A percentile compares a stretch with the other conserved stretches of the same genome.
phyloP scores from a whole-genome alignment of 169 alveolate species.

The Plasmodium inui region DNA sequence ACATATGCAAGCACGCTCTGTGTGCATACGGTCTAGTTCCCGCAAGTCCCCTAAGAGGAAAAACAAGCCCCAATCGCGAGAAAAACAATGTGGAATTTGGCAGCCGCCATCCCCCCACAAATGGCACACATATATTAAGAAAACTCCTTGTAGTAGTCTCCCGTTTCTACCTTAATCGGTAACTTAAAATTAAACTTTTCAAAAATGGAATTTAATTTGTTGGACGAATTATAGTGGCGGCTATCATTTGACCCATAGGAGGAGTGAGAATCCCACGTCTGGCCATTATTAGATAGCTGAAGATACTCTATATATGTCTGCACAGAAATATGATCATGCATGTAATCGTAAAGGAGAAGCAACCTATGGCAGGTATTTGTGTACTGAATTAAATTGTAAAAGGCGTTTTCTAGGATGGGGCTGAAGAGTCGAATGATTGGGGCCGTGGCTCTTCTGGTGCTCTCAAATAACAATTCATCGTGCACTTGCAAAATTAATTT shows the following conservation, averaged over 20 bases:
- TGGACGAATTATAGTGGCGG: not conserved
- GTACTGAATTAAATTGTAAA: constrained; percentile 66
- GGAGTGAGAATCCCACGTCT: not conserved
- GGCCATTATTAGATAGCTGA: constrained; percentile 6
- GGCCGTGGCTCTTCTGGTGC: constrained; percentile 15
- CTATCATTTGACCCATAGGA: not conserved
- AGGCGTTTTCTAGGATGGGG: constrained; percentile 73
- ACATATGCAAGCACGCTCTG: not conserved
- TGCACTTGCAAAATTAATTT: constrained; percentile 81
- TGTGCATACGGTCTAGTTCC: not conserved
- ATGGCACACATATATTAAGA: constrained; percentile 10
- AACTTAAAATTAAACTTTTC: constrained; percentile 22
- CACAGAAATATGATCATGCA: constrained; percentile 69
- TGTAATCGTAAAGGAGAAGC: constrained; percentile 32
- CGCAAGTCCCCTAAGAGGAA: not conserved
- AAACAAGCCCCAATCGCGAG: not conserved
- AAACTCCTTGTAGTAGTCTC: constrained; percentile 34
- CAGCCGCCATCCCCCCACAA: not conserved
- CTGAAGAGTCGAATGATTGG: constrained; percentile 31
- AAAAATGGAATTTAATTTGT: constrained; percentile 1
- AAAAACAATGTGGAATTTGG: not conserved
- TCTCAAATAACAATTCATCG: constrained; percentile 81
- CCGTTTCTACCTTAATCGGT: constrained; percentile 66
- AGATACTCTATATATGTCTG: constrained; percentile 52
- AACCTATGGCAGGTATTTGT: constrained; percentile 59